A percentile compares a stretch with the other conserved stretches of the same genome.
Evolutionary conservation across 1,284 basidiomycete species (phyloP).

Genomic region (Fomitopsis betulina): DNA sequence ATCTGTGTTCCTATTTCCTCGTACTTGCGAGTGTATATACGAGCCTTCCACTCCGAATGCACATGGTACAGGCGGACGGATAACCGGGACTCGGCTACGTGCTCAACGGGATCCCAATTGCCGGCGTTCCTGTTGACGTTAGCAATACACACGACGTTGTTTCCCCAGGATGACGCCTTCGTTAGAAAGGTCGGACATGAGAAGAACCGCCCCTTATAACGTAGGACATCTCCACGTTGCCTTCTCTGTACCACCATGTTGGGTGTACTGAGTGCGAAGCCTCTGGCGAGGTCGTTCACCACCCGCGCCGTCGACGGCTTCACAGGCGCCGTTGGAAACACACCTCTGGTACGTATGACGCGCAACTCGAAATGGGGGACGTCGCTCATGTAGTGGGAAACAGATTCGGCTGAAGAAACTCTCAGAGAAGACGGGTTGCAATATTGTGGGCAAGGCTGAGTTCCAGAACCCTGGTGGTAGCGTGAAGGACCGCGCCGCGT

Average conservation of each 20-base stretch:
- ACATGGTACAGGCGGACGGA: neutral
- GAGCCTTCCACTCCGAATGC: conserved; percentile 3
- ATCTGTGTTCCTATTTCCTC: conserved; percentile 16
- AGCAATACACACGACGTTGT: neutral
- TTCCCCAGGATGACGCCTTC: conserved; percentile 25
- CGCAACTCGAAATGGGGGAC: neutral
- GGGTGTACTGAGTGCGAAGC: conserved; percentile 16
- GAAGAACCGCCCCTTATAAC: neutral
- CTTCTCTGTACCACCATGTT: conserved; percentile 16
- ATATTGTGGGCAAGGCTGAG: conserved; percentile 93
- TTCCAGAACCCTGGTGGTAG: conserved; percentile 99
- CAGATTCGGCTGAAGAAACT: conserved; percentile 83
- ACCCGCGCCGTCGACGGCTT: conserved; percentile 74
- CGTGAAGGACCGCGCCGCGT: conserved; percentile 96
- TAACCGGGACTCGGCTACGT: neutral
- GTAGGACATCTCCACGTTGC: conserved; percentile 3
- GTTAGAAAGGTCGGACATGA: neutral
- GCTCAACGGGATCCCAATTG: neutral
- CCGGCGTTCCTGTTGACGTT: neutral
- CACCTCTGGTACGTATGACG: conserved; percentile 70
- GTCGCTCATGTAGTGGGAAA: conserved; percentile 3
- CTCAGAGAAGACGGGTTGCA: conserved; percentile 87
- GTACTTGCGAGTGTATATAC: neutral
- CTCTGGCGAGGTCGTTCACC: conserved; percentile 40
- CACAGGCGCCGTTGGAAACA: conserved; percentile 89